These are phyloP conservation scores for Rubus idaeus DNA, from an alignment of 306 rosid species.

Conservation along the genomic window DNA sequence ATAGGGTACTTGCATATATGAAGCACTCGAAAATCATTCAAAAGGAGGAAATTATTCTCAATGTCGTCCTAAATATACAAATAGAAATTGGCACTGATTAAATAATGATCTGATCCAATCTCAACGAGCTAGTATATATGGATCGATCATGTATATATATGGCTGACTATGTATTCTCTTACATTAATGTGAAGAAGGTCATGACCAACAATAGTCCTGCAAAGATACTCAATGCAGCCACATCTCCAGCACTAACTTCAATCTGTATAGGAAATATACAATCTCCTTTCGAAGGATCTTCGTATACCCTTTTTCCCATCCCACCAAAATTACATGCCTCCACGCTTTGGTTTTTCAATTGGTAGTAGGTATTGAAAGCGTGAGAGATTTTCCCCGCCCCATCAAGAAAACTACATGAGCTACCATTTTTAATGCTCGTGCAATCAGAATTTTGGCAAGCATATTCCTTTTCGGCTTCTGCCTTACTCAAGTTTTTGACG, in stretches of 20 bases:
- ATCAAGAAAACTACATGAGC: background rate
- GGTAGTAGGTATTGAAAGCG: background rate
- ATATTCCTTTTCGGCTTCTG: background rate
- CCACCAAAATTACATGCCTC: background rate
- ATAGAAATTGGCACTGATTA: background rate
- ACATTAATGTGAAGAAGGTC: slow-evolving; percentile 3
- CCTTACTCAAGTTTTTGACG: slow-evolving; percentile 12
- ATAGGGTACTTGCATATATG: background rate
- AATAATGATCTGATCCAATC: background rate
- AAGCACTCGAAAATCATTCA: background rate
- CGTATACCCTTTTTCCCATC: background rate
- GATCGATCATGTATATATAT: background rate
- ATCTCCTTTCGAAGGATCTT: background rate
- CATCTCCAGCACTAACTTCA: background rate
- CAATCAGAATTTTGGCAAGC: background rate
- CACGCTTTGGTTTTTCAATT: background rate
- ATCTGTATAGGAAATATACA: background rate
- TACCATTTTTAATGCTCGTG: slow-evolving; percentile 8
- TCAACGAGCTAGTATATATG: background rate
- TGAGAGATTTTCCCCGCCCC: background rate
- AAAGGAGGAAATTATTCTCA: background rate
- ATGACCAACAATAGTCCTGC: background rate
- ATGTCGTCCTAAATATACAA: background rate
- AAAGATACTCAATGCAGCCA: background rate
- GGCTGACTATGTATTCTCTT: background rate